Conservation (phyloP, 768 basidiomycete genomes). For the Goffeauzyma gilvescens region DNA sequence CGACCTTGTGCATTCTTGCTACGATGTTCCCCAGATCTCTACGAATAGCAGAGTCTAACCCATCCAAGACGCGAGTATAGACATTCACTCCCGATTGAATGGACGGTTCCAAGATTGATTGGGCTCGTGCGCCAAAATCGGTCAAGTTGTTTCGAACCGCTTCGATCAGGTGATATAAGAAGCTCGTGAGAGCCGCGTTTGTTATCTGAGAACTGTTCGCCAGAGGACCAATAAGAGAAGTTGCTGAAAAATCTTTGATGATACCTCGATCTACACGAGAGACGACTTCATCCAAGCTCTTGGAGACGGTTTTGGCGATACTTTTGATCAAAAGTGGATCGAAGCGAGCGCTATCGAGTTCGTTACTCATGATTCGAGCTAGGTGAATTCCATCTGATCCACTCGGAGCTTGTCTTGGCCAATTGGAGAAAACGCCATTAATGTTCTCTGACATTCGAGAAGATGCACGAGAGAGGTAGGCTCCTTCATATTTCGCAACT, state of each 20-base stretch:
- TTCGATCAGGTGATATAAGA: constrained; percentile 56
- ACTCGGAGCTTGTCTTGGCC: constrained; percentile 50
- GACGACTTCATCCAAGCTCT: constrained; percentile 50
- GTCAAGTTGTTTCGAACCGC: constrained; percentile 47
- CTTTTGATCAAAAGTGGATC: constrained; percentile 69
- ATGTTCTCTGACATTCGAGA: constrained; percentile 69
- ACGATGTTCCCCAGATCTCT: constrained; percentile 65
- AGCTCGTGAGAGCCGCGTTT: constrained; percentile 62
- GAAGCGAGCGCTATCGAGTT: constrained; percentile 77
- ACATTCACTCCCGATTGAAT: constrained; percentile 32
- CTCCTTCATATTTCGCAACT: constrained; percentile 59
- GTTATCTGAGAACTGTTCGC: constrained; percentile 59
- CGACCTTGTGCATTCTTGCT: constrained; percentile 57
- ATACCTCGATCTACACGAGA: constrained; percentile 51
- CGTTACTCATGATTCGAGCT: constrained; percentile 63
- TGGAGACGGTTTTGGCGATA: constrained; percentile 54
- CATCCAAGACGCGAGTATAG: constrained; percentile 25
- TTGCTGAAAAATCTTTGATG: constrained; percentile 57
- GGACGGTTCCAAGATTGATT: constrained; percentile 40
- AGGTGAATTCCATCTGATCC: constrained; percentile 57
- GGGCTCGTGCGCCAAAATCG: constrained; percentile 49
- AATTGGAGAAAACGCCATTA: constrained; percentile 54
- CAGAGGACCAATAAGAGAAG: constrained; percentile 51
- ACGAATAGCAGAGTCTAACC: constrained; percentile 38
- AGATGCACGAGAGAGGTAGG: constrained; percentile 71